Conservation (phyloP, 371 early-diverging fungal species). For the Syncephalastrum monosporum region DNA sequence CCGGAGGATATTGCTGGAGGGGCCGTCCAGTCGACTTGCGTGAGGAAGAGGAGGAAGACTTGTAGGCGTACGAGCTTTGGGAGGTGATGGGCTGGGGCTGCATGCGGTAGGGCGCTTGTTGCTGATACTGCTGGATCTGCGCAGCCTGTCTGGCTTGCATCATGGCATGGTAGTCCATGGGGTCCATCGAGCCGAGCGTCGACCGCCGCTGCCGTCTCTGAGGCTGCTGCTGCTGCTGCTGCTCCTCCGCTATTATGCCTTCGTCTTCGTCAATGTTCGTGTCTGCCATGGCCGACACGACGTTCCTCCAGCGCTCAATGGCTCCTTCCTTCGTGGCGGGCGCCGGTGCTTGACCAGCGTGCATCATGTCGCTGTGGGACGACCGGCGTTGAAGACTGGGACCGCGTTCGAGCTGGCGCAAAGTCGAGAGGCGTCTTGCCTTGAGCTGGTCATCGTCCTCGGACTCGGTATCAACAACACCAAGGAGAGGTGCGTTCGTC, state of each 20-base stretch:
- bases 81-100: slow-evolving; percentile 8
- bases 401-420: slow-evolving; percentile 29
- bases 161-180: background rate
- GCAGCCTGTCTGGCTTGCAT: slow-evolving; percentile 7
- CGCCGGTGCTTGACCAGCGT: too few species aligned
- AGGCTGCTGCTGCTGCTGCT: background rate
- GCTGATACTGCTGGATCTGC: slow-evolving; percentile 39
- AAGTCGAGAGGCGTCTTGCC: slow-evolving; percentile 28
- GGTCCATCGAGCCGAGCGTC: background rate
- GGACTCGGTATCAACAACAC: background rate
- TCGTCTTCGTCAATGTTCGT: too few species aligned
- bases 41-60: too few species aligned
- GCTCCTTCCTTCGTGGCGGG: slow-evolving; percentile 6
- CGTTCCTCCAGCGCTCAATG: slow-evolving; percentile 37
- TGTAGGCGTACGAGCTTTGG: slow-evolving; percentile 1
- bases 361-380: too few species aligned
- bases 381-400: slow-evolving; percentile 20
- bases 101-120: slow-evolving; percentile 20
- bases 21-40: too few species aligned
- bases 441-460: slow-evolving; percentile 2
- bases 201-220: slow-evolving; percentile 7
- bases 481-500: too few species aligned
- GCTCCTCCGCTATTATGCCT: too few species aligned
- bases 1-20: background rate
- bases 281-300: slow-evolving; percentile 5